Evolutionary conservation across 768 basidiomycete species (phyloP), one percentile per base, ranked within the genome.

Genomic region (Pisolithus microcarpus): DNA sequence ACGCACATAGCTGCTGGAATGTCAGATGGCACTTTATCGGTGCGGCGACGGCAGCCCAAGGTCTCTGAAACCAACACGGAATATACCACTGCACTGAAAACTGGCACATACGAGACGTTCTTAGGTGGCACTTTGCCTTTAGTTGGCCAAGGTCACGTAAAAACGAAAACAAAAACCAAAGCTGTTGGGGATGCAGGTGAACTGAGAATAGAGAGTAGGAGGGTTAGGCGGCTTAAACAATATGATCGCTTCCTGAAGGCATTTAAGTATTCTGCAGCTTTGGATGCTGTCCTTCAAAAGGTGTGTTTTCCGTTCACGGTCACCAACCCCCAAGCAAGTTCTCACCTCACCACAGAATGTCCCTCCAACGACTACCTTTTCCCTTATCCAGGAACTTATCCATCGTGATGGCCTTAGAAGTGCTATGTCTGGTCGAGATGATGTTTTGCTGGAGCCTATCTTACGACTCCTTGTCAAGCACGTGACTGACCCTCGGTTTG

Each of bases 21-120:
- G 86, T 85, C 92, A 15, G 96, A 98, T 63, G 95, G 95, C 2
- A 97, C 95, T 1, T 76, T 99, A n/a, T 94, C 94, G n/a, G 81
- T 99, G 43, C 89, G 96, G 26, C 79, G 91, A 57, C 80, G 94
- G 52, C 87, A 91, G 58, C 79, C 76, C 16, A 93, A 89, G 66
- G 69, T 80, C 0, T 79, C 78, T n/a, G 82, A 88, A 63, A 60
- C 69, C 0, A 65, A 68, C 4, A 58, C 65, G 3, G 68, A 71
- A 42, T 65, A 72, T 52, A 65, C 71, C 19, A 59, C 60, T 8
- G 61, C 74, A 0, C 65, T 84, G 5, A 73, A 74, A 16, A 65
- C 79, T 0, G 80, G 82, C 8, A 71, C 80, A 13, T 85, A 81
- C 59, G 85, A 89, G 57, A 81, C 82, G 7, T 85, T 88, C 60